A percentile compares a stretch with the other conserved stretches of the same genome.
phyloP scores from a whole-genome alignment of 2,329 filamentous ascomycete species.

The Fusarium acutatum region DNA sequence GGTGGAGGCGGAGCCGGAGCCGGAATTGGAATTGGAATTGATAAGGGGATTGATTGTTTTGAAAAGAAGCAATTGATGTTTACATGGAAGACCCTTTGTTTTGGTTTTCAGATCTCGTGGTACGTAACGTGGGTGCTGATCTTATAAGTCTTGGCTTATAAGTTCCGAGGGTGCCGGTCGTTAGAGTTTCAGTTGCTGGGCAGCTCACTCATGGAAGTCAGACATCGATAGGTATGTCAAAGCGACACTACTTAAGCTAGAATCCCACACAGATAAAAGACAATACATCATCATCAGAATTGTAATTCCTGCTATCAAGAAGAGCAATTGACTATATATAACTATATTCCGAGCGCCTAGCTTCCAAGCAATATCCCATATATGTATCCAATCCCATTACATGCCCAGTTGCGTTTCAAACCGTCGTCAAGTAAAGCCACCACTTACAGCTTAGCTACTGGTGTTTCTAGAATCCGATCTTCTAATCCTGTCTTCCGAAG shows the following conservation, averaged over 20 bases:
- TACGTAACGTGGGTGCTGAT: neutral
- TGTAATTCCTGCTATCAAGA: neutral
- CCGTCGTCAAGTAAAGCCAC: neutral
- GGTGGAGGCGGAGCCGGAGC: slow-evolving; percentile 35
- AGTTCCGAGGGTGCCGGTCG: slow-evolving; percentile 15
- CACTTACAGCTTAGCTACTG: slow-evolving; percentile 44
- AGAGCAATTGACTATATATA: neutral
- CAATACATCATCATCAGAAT: neutral
- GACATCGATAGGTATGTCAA: neutral
- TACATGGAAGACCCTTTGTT: neutral
- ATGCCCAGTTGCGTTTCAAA: neutral
- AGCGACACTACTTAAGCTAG: neutral
- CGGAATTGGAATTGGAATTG: neutral
- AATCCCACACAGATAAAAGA: neutral
- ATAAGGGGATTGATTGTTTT: neutral
- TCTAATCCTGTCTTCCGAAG: slow-evolving; percentile 37
- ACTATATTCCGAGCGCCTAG: neutral
- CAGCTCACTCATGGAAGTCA: neutral
- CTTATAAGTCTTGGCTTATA: neutral
- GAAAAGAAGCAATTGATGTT: neutral
- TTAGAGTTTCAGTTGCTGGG: slow-evolving; percentile 8
- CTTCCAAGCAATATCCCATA: neutral
- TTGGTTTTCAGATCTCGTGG: neutral
- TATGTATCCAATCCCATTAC: neutral
- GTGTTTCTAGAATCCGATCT: neutral